phyloP scores from a whole-genome alignment of 768 basidiomycete genomes.

The Kwoniella europaea region DNA sequence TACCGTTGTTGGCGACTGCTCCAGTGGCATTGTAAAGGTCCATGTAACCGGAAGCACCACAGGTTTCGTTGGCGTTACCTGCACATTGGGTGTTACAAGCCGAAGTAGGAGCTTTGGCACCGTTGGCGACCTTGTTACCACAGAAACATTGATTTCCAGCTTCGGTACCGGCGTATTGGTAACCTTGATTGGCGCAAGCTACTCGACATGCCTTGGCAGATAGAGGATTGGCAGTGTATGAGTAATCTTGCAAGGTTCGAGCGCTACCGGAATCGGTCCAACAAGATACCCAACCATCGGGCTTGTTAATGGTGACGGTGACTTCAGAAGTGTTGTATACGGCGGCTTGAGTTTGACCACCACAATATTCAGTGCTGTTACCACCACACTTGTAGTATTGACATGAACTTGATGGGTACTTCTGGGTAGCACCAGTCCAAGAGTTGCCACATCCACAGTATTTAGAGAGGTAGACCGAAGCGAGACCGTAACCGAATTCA shows the following conservation, averaged over 20 bases:
- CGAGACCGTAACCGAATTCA: constrained; percentile 35
- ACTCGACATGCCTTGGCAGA: constrained; percentile 34
- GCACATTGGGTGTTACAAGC: constrained; percentile 28
- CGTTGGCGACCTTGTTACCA: constrained; percentile 22
- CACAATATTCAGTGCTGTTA: constrained; percentile 44
- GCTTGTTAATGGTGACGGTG: constrained; percentile 15
- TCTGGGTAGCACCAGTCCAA: constrained; percentile 15
- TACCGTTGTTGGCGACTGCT: constrained; percentile 13
- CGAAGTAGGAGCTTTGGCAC: constrained; percentile 23
- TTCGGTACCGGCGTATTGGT: constrained; percentile 34
- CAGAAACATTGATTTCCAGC: constrained; percentile 33
- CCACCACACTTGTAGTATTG: constrained; percentile 41
- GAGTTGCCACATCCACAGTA: constrained; percentile 42
- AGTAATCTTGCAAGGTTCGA: constrained; percentile 22
- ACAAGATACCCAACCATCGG: constrained; percentile 27
- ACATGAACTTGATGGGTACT: constrained; percentile 35
- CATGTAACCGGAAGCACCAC: constrained; percentile 30
- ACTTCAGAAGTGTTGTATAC: constrained; percentile 30
- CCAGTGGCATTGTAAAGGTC: constrained; percentile 38
- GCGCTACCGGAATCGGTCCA: constrained; percentile 20
- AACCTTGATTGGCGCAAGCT: constrained; percentile 34
- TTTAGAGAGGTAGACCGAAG: constrained; percentile 31
- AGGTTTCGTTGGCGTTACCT: constrained; percentile 36
- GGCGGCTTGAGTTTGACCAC: constrained; percentile 29
- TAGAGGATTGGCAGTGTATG: constrained; percentile 32